Evolutionary conservation across 2,329 filamentous ascomycete genomes (phyloP).

Genomic region (Setomelanomma holmii): DNA sequence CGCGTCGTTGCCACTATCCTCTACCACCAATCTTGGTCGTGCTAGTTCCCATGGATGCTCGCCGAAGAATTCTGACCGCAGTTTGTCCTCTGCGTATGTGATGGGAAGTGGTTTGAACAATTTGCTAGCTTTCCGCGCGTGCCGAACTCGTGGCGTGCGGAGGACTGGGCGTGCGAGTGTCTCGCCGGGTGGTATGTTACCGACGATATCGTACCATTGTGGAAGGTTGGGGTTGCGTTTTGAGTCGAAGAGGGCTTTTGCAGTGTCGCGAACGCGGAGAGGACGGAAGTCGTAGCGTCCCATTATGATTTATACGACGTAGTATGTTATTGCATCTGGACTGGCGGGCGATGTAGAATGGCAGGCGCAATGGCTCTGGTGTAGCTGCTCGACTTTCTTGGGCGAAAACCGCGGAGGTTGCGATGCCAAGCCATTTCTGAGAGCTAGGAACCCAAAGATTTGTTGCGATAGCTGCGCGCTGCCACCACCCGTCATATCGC

Average conservation of each 20-base stretch:
- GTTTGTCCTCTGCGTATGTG: conserved; percentile 79
- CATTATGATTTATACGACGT: conserved; percentile 45
- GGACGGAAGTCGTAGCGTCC: conserved; percentile 61
- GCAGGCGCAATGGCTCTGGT: conserved; percentile 10
- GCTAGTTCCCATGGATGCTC: conserved; percentile 99
- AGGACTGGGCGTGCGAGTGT: conserved; percentile 63
- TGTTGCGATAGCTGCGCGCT: conserved; percentile 3
- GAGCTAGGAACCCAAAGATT: conserved; percentile 14
- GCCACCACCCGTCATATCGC: conserved; percentile 6
- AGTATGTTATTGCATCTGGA: background rate
- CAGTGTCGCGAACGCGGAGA: conserved; percentile 61
- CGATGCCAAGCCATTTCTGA: conserved; percentile 17
- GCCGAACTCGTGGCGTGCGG: conserved; percentile 55
- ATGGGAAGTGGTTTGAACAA: conserved; percentile 83
- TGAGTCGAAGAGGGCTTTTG: conserved; percentile 57
- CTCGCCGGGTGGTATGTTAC: conserved; percentile 66
- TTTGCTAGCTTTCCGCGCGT: conserved; percentile 67
- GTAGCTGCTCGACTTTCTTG: conserved; percentile 1
- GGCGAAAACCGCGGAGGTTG: conserved; percentile 46
- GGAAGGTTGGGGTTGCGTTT: conserved; percentile 53
- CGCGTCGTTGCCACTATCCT: conserved; percentile 83
- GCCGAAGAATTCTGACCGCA: conserved; percentile 83
- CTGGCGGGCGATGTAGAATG: background rate
- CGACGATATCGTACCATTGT: conserved; percentile 65
- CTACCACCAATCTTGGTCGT: conserved; percentile 81